A percentile compares a stretch with the other conserved stretches of the same genome.
These are phyloP conservation scores for Casuarina cunninghamiana DNA, from an alignment of 306 rosid genomes.

Conservation along the genomic window DNA sequence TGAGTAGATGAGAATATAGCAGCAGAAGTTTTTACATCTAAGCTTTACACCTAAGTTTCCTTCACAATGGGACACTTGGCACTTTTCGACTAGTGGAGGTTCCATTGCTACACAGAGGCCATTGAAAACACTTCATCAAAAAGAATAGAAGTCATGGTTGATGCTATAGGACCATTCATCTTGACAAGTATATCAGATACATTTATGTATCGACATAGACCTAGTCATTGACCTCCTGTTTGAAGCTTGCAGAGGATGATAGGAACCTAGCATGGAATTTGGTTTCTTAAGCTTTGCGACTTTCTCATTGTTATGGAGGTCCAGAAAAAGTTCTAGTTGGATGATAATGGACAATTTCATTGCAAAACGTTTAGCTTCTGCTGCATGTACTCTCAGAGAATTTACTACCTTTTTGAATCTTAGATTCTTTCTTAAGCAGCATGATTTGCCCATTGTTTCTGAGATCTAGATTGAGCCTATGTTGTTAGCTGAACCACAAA, in stretches of 20 bases:
- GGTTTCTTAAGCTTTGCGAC: not conserved
- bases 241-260: not conserved
- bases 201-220: not conserved
- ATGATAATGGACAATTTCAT: too few species aligned
- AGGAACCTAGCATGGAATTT: not conserved
- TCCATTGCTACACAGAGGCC: not conserved
- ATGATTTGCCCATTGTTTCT: not conserved
- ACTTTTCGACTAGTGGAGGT: not conserved
- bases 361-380: too few species aligned
- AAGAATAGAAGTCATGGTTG: not conserved
- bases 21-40: not conserved
- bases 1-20: not conserved
- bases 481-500: not conserved
- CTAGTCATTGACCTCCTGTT: not conserved
- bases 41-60: conserved; percentile 1
- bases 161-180: not conserved
- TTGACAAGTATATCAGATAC: not conserved
- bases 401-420: too few species aligned
- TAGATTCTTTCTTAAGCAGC: not conserved
- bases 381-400: too few species aligned
- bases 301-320: not conserved
- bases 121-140: not conserved
- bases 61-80: not conserved
- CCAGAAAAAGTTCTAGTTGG: not conserved
- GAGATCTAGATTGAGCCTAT: not conserved